phyloP scores from a whole-genome alignment of 257 asterid species.

The Lavandula angustifolia region DNA sequence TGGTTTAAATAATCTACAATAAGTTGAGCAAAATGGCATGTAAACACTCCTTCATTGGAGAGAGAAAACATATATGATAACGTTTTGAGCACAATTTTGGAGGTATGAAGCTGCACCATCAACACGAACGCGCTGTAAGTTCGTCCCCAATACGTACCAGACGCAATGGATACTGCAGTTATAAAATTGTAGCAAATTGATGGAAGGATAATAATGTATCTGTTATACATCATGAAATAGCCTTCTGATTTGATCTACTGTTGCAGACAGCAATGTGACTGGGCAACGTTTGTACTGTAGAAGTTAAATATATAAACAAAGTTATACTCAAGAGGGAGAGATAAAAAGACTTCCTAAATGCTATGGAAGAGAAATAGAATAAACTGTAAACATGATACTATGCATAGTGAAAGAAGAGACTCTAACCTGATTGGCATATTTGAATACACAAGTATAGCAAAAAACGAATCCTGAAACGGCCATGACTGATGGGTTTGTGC shows the following conservation, averaged over 20 bases:
- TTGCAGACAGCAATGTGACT: conserved; percentile 76
- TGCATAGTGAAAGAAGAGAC: conserved; percentile 15
- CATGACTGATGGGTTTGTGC: conserved; percentile 85
- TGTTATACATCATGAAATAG: conserved; percentile 76
- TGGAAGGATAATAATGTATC: not conserved
- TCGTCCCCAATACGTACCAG: conserved; percentile 8
- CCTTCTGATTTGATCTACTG: conserved; percentile 91
- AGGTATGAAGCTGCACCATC: not conserved
- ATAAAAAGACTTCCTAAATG: not conserved
- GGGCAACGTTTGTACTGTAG: conserved; percentile 95
- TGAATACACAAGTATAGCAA: conserved; percentile 93
- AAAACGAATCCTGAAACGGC: conserved; percentile 93
- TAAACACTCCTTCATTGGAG: not conserved
- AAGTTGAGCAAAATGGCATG: conserved; percentile 19
- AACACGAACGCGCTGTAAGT: not conserved
- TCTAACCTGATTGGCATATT: conserved; percentile 86
- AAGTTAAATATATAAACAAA: conserved; percentile 6
- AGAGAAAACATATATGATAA: not conserved
- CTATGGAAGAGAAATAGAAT: too few species aligned
- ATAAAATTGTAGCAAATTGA: not conserved
- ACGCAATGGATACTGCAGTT: not conserved
- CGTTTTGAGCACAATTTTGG: not conserved
- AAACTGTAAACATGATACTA: too few species aligned
- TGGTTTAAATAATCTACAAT: not conserved
- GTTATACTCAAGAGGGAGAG: not conserved